phyloP scores from a whole-genome alignment of 306 rosid species.

The Arachis stenosperma region DNA sequence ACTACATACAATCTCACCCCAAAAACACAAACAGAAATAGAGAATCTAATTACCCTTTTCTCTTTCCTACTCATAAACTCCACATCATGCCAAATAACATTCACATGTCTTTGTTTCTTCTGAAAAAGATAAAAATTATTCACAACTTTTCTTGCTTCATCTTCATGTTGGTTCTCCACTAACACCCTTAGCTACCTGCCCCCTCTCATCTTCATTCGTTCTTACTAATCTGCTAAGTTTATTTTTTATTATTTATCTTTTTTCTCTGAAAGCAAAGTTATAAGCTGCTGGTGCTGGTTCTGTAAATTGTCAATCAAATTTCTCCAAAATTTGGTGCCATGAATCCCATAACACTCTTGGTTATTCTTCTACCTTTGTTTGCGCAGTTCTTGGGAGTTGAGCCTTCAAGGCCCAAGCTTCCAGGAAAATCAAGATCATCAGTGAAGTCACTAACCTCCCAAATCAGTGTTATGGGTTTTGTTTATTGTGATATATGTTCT shows the following conservation, averaged over 20 bases:
- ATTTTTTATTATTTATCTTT: too few relatives aligned
- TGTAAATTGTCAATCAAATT: constrained; percentile 21
- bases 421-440: constrained; percentile 35
- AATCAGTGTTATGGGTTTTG: constrained; percentile 94
- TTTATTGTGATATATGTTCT: constrained; percentile 93
- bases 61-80: constrained; percentile 70
- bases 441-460: constrained; percentile 48
- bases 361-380: constrained; percentile 57
- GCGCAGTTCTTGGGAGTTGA: constrained; percentile 56
- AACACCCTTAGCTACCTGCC: constrained; percentile 35
- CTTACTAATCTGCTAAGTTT: constrained; percentile 22
- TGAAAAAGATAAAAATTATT: constrained; percentile 52
- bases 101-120: constrained; percentile 87
- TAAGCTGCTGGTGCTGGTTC: constrained; percentile 4
- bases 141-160: constrained; percentile 39
- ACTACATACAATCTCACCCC: neutral
- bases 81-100: constrained; percentile 70
- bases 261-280: constrained; percentile 45
- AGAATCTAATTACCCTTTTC: constrained; percentile 49
- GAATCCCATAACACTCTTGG: constrained; percentile 54
- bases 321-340: constrained; percentile 40
- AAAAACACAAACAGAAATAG: constrained; percentile 28
- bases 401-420: constrained; percentile 50
- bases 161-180: constrained; percentile 56
- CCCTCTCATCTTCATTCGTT: constrained; percentile 35